These are phyloP conservation scores for Alternaria triticimaculans DNA, from an alignment of 2,329 filamentous ascomycete genomes.

Conservation along the genomic window DNA sequence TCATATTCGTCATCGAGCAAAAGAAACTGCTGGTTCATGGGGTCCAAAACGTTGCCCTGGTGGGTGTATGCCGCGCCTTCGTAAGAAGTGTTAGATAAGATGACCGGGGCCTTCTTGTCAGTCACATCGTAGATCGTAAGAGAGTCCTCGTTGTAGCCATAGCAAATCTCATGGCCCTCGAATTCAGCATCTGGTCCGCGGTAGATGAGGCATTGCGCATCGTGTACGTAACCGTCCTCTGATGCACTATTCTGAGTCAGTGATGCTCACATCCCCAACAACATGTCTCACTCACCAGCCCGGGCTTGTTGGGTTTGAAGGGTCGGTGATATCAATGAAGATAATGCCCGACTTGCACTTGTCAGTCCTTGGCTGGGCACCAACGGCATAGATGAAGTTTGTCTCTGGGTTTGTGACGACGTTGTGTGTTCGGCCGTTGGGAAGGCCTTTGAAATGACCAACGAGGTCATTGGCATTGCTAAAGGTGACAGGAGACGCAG, in stretches of 20 bases:
- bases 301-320: conserved; percentile 59
- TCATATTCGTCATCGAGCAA: conserved; percentile 51
- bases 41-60: conserved; percentile 61
- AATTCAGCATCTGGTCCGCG: conserved; percentile 59
- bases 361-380: conserved; percentile 40
- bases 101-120: conserved; percentile 54
- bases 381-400: conserved; percentile 50
- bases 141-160: conserved; percentile 63
- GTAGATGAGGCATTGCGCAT: conserved; percentile 66
- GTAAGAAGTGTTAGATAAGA: conserved; percentile 63
- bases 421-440: conserved; percentile 47
- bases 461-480: conserved; percentile 41
- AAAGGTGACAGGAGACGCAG: conserved; percentile 45
- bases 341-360: conserved; percentile 62
- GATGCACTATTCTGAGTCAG: conserved; percentile 47
- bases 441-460: conserved; percentile 46
- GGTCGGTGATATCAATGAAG: conserved; percentile 64
- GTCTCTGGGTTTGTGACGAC: conserved; percentile 47
- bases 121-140: conserved; percentile 62
- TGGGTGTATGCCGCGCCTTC: conserved; percentile 66
- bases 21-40: conserved; percentile 43
- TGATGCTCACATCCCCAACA: neutral
- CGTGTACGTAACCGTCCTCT: conserved; percentile 66
- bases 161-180: conserved; percentile 61
- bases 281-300: conserved; percentile 50